Percentiles rank a stretch among this genome's conserved stretches.
Evolutionary conservation across 2,329 filamentous ascomycete species (phyloP).

Genomic region (Apiospora koreana): DNA sequence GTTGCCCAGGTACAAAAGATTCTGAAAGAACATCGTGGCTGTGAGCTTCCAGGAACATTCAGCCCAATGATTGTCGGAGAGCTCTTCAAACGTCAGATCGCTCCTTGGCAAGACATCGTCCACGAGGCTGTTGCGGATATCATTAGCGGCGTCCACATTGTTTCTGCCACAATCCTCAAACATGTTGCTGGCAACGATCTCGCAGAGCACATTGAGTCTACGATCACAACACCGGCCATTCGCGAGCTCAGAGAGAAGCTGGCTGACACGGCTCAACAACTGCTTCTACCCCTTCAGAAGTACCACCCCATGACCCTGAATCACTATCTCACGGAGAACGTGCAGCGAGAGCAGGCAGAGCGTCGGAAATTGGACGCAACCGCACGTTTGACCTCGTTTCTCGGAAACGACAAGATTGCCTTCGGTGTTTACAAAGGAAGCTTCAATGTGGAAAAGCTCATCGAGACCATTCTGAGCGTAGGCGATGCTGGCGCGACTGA

Average conservation of each 20-base stretch:
- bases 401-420: not conserved
- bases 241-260: slow-evolving; percentile 20
- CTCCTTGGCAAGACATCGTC: slow-evolving; percentile 30
- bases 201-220: slow-evolving; percentile 17
- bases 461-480: not conserved
- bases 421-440: not conserved
- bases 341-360: not conserved
- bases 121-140: slow-evolving; percentile 21
- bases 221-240: slow-evolving; percentile 19
- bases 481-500: not conserved
- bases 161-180: slow-evolving; percentile 21
- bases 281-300: slow-evolving; percentile 27
- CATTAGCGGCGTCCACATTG: slow-evolving; percentile 18
- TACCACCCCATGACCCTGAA: slow-evolving; percentile 43
- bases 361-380: not conserved
- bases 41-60: slow-evolving; percentile 38
- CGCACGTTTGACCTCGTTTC: not conserved
- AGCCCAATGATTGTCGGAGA: slow-evolving; percentile 36
- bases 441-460: not conserved
- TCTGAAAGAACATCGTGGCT: slow-evolving; percentile 24
- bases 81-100: slow-evolving; percentile 34
- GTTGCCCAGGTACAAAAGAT: not conserved
- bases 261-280: slow-evolving; percentile 17
- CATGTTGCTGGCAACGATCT: slow-evolving; percentile 13
- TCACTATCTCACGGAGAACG: not conserved